Evolutionary conservation across 495 filamentous ascomycete genomes (phyloP).

Genomic region (Tuber microsphaerosporum): DNA sequence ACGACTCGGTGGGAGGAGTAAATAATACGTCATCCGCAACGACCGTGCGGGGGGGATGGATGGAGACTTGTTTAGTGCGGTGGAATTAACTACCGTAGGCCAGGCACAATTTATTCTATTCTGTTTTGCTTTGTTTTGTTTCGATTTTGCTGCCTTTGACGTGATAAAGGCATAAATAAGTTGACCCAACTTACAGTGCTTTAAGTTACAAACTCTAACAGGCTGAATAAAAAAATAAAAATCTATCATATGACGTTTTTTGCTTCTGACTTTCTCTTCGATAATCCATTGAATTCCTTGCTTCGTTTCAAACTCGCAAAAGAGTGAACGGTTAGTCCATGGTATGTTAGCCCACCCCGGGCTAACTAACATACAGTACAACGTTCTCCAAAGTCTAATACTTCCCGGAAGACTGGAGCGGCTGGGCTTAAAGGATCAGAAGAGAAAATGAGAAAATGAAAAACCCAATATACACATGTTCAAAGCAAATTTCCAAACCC

Average conservation of each 20-base stretch:
- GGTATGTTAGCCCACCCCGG: background rate
- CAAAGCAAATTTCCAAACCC: conserved; percentile 5
- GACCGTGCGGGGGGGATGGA: background rate
- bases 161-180: conserved; percentile 1
- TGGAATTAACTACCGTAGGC: background rate
- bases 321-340: background rate
- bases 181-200: background rate
- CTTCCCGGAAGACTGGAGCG: background rate
- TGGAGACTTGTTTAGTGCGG: background rate
- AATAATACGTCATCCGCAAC: background rate
- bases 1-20: background rate
- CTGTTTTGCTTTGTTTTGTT: background rate
- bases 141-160: background rate
- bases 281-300: conserved; percentile 2
- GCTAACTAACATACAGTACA: background rate
- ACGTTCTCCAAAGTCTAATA: conserved; percentile 1
- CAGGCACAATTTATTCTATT: background rate
- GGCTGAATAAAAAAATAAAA: background rate
- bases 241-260: background rate
- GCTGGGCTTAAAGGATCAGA: background rate
- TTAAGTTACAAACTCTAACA: background rate
- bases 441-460: background rate
- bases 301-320: conserved; percentile 4
- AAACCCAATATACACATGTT: background rate
- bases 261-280: background rate